These are phyloP conservation scores for Pontederia paniculata DNA, from an alignment of 176 grass and related monocot species.

Conservation along the genomic window DNA sequence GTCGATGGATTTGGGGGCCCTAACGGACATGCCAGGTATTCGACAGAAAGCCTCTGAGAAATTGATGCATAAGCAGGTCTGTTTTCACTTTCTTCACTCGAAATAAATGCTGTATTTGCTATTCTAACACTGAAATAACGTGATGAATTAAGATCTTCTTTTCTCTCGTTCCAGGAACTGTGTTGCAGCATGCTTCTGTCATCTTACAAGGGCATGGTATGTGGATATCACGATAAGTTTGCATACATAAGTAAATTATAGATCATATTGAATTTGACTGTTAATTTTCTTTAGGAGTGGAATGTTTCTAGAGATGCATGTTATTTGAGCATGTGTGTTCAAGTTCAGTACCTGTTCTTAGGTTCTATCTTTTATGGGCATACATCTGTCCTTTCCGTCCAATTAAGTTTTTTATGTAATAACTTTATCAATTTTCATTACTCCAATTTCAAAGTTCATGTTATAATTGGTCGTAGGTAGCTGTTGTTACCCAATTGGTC, in stretches of 20 bases:
- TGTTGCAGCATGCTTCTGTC: conserved; percentile 36
- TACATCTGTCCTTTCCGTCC: neutral
- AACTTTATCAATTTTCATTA: neutral
- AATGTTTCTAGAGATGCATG: too few relatives aligned
- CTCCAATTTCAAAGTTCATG: neutral
- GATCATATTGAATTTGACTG: too few relatives aligned
- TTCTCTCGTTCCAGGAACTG: conserved; percentile 39
- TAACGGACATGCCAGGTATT: conserved; percentile 69
- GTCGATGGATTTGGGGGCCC: conserved; percentile 49
- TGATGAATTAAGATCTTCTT: neutral
- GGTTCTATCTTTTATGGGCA: too few relatives aligned
- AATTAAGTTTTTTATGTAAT: neutral
- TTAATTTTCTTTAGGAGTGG: too few relatives aligned
- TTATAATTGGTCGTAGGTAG: conserved; percentile 26
- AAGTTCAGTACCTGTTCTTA: too few relatives aligned
- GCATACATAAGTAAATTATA: too few relatives aligned
- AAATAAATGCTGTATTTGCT: too few relatives aligned
- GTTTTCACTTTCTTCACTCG: neutral
- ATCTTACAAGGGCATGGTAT: conserved; percentile 75
- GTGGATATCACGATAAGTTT: neutral
- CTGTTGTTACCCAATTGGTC: conserved; percentile 42
- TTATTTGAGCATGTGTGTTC: too few relatives aligned
- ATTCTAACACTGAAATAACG: too few relatives aligned
- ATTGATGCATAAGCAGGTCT: conserved; percentile 50
- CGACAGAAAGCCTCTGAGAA: conserved; percentile 50